These are phyloP conservation scores for Diplocarpon rosae DNA, from an alignment of 2,329 filamentous ascomycete genomes.

Conservation along the genomic window DNA sequence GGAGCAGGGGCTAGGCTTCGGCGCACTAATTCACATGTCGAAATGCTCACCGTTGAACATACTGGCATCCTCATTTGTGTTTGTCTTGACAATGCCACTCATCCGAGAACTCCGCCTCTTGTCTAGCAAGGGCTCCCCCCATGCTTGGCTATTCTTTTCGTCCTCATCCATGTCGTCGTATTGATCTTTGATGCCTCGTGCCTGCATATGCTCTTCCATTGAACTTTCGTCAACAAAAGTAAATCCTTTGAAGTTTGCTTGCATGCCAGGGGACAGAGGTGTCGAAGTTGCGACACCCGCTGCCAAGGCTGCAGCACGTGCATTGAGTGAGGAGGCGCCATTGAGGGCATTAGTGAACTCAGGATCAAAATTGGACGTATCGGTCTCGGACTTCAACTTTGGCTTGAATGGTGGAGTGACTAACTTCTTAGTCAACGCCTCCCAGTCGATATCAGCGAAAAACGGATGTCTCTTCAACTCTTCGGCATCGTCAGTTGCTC, in stretches of 20 bases:
- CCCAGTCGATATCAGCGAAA: slow-evolving; percentile 92
- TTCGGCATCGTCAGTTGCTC: slow-evolving; percentile 81
- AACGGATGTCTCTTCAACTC: slow-evolving; percentile 92
- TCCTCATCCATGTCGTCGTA: slow-evolving; percentile 52
- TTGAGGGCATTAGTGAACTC: slow-evolving; percentile 95
- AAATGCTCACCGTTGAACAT: slow-evolving; percentile 54
- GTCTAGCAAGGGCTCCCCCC: slow-evolving; percentile 30
- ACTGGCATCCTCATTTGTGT: slow-evolving; percentile 43
- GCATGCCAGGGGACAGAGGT: slow-evolving; percentile 85
- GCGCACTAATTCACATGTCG: slow-evolving; percentile 45
- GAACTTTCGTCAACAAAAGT: slow-evolving; percentile 98
- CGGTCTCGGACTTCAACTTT: slow-evolving; percentile 87
- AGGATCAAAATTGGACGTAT: slow-evolving; percentile 96
- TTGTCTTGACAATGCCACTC: slow-evolving; percentile 51
- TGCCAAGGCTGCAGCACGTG: slow-evolving; percentile 76
- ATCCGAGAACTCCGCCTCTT: slow-evolving; percentile 39
- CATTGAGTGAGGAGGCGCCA: slow-evolving; percentile 78
- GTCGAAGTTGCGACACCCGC: slow-evolving; percentile 82
- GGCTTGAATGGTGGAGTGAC: slow-evolving; percentile 97
- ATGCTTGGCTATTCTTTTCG: slow-evolving; percentile 37
- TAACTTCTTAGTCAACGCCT: slow-evolving; percentile 74
- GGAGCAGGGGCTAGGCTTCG: no score
- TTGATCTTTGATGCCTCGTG: slow-evolving; percentile 36
- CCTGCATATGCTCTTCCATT: slow-evolving; percentile 72
- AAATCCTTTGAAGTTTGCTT: slow-evolving; percentile 97